These are phyloP conservation scores for Neofusicoccum parvum DNA, from an alignment of 2,329 filamentous ascomycete genomes.

Conservation along the genomic window DNA sequence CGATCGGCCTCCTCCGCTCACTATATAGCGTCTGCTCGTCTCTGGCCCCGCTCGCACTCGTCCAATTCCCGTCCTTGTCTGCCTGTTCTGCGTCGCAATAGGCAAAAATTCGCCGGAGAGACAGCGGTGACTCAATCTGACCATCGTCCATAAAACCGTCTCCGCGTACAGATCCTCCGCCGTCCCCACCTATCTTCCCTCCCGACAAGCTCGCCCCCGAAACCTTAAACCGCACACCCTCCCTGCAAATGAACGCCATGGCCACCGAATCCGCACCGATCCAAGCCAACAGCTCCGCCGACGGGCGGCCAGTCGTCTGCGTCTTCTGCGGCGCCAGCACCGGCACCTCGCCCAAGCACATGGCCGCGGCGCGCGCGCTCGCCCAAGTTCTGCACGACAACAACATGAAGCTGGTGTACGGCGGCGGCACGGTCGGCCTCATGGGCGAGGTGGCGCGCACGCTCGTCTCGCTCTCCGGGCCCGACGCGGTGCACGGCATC, in stretches of 20 bases:
- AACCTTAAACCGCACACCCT: background rate
- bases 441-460: conserved; percentile 94
- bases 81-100: too few species aligned
- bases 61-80: too few species aligned
- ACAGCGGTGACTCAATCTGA: background rate
- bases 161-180: background rate
- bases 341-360: conserved; percentile 72
- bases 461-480: conserved; percentile 79
- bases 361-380: conserved; percentile 76
- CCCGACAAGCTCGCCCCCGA: background rate
- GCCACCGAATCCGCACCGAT: background rate
- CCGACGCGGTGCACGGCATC: conserved; percentile 83
- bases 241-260: conserved; percentile 27
- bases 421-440: conserved; percentile 88
- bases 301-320: conserved; percentile 69
- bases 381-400: conserved; percentile 73
- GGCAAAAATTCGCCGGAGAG: too few species aligned
- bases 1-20: background rate
- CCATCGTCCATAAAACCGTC: too few species aligned
- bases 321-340: conserved; percentile 89
- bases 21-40: background rate
- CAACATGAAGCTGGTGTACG: conserved; percentile 86
- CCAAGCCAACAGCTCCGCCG: conserved; percentile 24
- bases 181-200: background rate
- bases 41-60: background rate